Evolutionary conservation across 2,329 filamentous ascomycete species (phyloP).

Genomic region (Neonectria punicea): DNA sequence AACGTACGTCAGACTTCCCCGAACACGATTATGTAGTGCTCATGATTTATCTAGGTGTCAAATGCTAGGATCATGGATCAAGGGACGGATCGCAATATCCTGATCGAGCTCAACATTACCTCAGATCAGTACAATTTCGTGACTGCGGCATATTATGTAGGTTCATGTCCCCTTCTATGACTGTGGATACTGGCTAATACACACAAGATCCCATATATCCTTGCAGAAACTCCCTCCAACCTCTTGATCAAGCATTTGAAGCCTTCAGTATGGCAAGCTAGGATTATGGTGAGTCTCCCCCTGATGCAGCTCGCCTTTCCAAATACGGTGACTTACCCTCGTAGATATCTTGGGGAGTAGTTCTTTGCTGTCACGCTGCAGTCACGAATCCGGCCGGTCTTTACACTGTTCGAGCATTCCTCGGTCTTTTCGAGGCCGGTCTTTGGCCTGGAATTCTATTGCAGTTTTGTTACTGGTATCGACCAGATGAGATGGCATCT

Average conservation of each 20-base stretch:
- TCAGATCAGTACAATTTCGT: slow-evolving; percentile 54
- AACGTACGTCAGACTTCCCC: slow-evolving; percentile 40
- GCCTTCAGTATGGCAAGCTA: slow-evolving; percentile 53
- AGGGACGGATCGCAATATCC: slow-evolving; percentile 53
- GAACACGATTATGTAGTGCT: not conserved
- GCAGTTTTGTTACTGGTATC: slow-evolving; percentile 60
- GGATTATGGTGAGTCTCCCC: slow-evolving; percentile 52
- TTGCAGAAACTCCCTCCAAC: slow-evolving; percentile 54
- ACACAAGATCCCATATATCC: slow-evolving; percentile 50
- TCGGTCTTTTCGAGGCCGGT: slow-evolving; percentile 47
- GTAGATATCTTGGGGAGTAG: slow-evolving; percentile 17
- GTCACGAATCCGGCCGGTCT: not conserved
- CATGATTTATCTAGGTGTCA: slow-evolving; percentile 39
- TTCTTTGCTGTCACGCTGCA: not conserved
- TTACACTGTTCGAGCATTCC: slow-evolving; percentile 6
- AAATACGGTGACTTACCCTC: not conserved
- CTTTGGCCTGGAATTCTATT: slow-evolving; percentile 56
- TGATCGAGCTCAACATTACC: slow-evolving; percentile 52
- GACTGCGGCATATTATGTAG: slow-evolving; percentile 53
- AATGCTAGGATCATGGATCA: slow-evolving; percentile 57
- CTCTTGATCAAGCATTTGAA: slow-evolving; percentile 51
- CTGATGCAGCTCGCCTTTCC: not conserved
- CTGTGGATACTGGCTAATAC: not conserved
- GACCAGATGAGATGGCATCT: slow-evolving; percentile 58
- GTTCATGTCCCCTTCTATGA: slow-evolving; percentile 1